Evolutionary conservation across 2,329 filamentous ascomycete species (phyloP), one percentile per base, ranked within the genome.

Genomic region (Zasmidium cellare): DNA sequence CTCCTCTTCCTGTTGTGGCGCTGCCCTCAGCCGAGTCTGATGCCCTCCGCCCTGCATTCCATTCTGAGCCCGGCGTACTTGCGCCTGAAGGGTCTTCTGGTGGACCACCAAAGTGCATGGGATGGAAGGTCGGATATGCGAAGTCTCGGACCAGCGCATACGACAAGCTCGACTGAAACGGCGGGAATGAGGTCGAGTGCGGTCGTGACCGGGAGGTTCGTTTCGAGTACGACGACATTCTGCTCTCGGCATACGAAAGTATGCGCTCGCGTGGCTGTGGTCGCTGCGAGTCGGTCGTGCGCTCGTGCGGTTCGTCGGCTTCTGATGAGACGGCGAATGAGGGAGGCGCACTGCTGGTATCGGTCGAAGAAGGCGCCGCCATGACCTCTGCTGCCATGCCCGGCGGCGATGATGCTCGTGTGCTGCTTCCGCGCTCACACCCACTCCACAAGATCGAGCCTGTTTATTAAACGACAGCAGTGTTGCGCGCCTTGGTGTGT

Each of bases 121-220:
- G 92, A 74, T 97, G 90, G 55, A 83, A 82, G 23, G 84, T 73
- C 28, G 91, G 86, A 73, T 97, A 99, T 66, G 94, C 94, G 77
- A 97, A 99, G 80, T 99, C 94, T 70, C 94, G 89, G 64, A 99
- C 92, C 46, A 91, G 81, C n/a, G 92, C 87, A 74, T 97, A 97
- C 6, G 90, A 76, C 18, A 97, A 84, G 71, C 87, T 96, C 58
- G 92, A 94, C 68, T 91, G 88, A 75, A 91, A 94, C 68, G 89
- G 80, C 16, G 91, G 89, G 70, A 94, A 93, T 62, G 90, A 82
- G 9, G 89, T 84, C n/a, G 91, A 96, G 56, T 83, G 82, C 19
- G 92, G 91, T 60, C 91, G 87, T 63, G 92, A 96, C 61, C 87
- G 84, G 50, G 76, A 78, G 49, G 77, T 79, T 41, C 76, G 82